These are phyloP conservation scores for Papiliotrema fonsecae DNA, from an alignment of 1,284 basidiomycete genomes.

Conservation along the genomic window DNA sequence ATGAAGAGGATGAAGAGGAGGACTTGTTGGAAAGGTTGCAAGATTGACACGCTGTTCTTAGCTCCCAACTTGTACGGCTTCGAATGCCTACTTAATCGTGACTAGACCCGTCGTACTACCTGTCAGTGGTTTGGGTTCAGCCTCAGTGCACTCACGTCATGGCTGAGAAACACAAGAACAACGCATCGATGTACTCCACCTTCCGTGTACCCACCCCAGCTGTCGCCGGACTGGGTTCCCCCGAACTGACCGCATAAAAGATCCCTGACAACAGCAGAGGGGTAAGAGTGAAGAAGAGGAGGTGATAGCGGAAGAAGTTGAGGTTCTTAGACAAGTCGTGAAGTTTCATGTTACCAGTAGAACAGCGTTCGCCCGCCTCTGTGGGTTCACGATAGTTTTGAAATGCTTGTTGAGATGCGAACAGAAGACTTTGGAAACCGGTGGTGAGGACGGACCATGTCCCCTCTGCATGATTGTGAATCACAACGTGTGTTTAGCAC, in stretches of 20 bases:
- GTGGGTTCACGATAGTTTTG: no score
- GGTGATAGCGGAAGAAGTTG: conserved; percentile 40
- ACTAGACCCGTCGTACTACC: conserved; percentile 31
- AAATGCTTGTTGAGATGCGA: no score
- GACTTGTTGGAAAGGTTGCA: conserved; percentile 34
- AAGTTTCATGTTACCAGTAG: neutral
- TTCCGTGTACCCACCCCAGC: conserved; percentile 14
- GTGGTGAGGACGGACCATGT: no score
- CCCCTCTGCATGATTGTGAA: no score
- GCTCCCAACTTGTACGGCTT: no score
- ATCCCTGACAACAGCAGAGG: conserved; percentile 30
- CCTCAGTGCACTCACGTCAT: neutral
- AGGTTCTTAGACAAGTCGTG: conserved; percentile 13
- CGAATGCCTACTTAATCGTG: conserved; percentile 29
- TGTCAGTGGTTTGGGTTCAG: neutral
- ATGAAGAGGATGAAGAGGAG: conserved; percentile 36
- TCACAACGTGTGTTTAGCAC: no score
- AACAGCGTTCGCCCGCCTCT: neutral
- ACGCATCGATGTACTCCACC: conserved; percentile 26
- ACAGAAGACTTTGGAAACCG: no score
- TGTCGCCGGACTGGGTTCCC: conserved; percentile 14
- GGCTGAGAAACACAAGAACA: conserved; percentile 3
- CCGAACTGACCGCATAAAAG: conserved; percentile 22
- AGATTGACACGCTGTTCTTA: conserved; percentile 28
- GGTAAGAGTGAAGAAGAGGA: conserved; percentile 30